Evolutionary conservation across 192 early-diverging fungal genomes (phyloP).

Genomic region (Anaeromyces robustus): DNA sequence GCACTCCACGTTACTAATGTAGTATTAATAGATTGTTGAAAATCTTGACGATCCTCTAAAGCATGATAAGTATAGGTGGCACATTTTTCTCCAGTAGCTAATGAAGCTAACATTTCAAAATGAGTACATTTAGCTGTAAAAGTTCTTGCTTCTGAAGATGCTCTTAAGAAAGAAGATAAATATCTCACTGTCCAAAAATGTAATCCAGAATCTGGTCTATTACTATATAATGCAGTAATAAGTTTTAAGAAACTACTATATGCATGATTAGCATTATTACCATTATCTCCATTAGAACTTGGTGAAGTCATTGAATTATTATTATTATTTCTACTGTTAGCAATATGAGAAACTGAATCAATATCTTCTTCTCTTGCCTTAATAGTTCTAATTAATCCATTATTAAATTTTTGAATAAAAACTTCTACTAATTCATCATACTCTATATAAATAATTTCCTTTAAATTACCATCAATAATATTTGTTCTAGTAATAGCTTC

Average conservation of each 20-base stretch:
- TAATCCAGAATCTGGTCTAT: constrained; percentile 56
- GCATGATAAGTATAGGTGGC: constrained; percentile 44
- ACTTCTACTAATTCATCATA: background rate
- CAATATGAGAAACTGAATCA: constrained; percentile 36
- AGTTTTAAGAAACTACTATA: constrained; percentile 57
- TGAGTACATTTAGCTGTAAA: constrained; percentile 27
- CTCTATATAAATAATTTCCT: background rate
- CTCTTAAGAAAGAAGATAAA: constrained; percentile 23
- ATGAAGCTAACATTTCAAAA: constrained; percentile 64
- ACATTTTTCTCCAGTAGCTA: constrained; percentile 60
- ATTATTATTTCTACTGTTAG: constrained; percentile 25
- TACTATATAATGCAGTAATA: constrained; percentile 55
- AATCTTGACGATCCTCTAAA: constrained; percentile 8
- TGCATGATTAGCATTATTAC: constrained; percentile 22
- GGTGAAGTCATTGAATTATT: constrained; percentile 3
- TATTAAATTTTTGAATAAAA: background rate
- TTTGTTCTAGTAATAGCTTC: background rate
- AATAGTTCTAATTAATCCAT: background rate
- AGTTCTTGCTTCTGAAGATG: constrained; percentile 21
- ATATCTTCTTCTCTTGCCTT: constrained; percentile 17
- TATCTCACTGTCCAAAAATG: constrained; percentile 48
- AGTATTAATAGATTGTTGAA: constrained; percentile 8
- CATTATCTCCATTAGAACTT: constrained; percentile 9
- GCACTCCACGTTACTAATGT: constrained; percentile 45
- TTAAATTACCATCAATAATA: background rate